Base-by-base conservation (phyloP, 2,329 filamentous ascomycete species). In the Fusarium pseudocircinatum region DNA sequence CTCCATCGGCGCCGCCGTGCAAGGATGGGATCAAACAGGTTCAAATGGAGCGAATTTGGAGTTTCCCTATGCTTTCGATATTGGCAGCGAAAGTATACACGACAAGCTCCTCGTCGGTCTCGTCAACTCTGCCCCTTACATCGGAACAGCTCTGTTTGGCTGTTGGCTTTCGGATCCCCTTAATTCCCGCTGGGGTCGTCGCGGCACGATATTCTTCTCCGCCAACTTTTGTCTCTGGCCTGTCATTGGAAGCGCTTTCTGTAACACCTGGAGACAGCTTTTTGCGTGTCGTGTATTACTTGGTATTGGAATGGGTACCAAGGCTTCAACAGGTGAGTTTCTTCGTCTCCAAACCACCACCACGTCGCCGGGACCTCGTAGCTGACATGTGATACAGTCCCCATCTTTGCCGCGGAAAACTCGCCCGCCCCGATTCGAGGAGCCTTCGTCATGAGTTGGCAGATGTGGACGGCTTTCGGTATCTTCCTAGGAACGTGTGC, bases 391-490 rank as follows among this genome's bases (percentile, higher is more conserved):
- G 49, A 4, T 3, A 89, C 86, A 53, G 92, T 94, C 4, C 93
- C 93, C 1, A 91, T 95, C 34, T 95, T 93, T 75, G 91, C 92
- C 0, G 93, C 93, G 5, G 93, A 95, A 80, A 93, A 90, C 63
- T 88, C 91, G 0, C 93, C 93, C 0, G 90, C 92, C 3, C 81
- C 85, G 4, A 91, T 94, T 61, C 89, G 93, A 78, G 92, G 93
- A 72, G 93, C 92, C 13, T 85, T 96, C 24, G 93, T 95, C 71
- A 96, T 96, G 93, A 91, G 91, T 70, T 96, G 93, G 93, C 83
- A 95, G 82, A 84, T 92, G 81, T 92, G 90, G 89, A 90, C 87
- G 6, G 87, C 87, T 4, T 89, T 91, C 76, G 89, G 89, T 50
- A 90, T 91, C 71, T 86, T 90, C 74, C 81, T 90, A 22, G 91